Percentiles rank a stretch among this genome's conserved stretches.
phyloP scores from a whole-genome alignment of 306 rosid species.

The Elaeagnus macrophylla region DNA sequence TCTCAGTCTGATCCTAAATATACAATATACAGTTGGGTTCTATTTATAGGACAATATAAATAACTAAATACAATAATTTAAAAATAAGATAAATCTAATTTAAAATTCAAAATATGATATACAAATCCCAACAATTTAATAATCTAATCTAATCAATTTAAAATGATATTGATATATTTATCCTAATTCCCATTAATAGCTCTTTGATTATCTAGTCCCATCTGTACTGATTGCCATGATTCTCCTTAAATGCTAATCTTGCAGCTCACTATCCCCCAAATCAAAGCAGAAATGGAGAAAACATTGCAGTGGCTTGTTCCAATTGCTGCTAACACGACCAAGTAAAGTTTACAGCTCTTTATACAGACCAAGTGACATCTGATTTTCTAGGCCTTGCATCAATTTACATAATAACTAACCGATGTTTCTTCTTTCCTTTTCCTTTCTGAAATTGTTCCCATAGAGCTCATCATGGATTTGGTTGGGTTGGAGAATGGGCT shows the following conservation, averaged over 20 bases:
- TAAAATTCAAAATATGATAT: too few relatives aligned
- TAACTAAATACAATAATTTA: too few relatives aligned
- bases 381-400: conserved; percentile 42
- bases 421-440: background rate
- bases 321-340: conserved; percentile 79
- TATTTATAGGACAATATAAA: too few relatives aligned
- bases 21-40: too few relatives aligned
- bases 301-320: conserved; percentile 94
- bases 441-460: conserved; percentile 1
- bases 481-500: conserved; percentile 99
- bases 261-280: conserved; percentile 84
- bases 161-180: too few relatives aligned
- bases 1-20: too few relatives aligned
- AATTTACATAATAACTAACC: background rate
- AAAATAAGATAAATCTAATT: too few relatives aligned
- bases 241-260: conserved; percentile 6
- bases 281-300: conserved; percentile 96
- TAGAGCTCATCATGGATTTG: conserved; percentile 98
- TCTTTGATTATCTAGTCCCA: background rate
- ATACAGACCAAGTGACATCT: conserved; percentile 79
- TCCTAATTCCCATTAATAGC: too few relatives aligned
- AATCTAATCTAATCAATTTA: too few relatives aligned
- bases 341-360: conserved; percentile 66
- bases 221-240: background rate
- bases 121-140: too few relatives aligned